Conservation (phyloP, 805 yeast species). For the Nakazawaea siamensis region DNA sequence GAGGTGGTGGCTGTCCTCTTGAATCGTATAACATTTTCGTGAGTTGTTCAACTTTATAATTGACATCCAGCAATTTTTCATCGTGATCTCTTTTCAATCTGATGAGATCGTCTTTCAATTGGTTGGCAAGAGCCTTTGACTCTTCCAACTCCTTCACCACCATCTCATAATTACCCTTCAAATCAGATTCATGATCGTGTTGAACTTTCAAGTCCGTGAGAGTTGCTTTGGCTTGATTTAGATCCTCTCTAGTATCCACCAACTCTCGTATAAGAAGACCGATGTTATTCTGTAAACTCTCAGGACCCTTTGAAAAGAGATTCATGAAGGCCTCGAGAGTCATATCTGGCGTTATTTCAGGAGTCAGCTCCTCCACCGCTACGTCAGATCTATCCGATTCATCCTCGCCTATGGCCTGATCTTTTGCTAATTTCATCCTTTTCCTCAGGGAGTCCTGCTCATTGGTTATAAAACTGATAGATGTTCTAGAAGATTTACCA, state of each 20-base stretch:
- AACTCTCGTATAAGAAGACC: not conserved
- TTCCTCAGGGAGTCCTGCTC: slow-evolving; percentile 1
- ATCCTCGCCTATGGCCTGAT: too few relatives aligned
- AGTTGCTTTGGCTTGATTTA: not conserved
- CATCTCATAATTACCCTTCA: slow-evolving; percentile 1
- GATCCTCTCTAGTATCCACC: slow-evolving; percentile 2
- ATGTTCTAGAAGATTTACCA: slow-evolving; percentile 7
- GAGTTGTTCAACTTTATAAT: slow-evolving; percentile 7
- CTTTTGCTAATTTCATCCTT: not conserved
- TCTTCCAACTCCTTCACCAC: slow-evolving; percentile 5
- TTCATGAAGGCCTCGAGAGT: slow-evolving; percentile 4
- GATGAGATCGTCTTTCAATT: slow-evolving; percentile 2
- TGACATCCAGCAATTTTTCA: slow-evolving; percentile 3
- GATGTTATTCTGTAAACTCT: not conserved
- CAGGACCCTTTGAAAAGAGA: slow-evolving; percentile 1
- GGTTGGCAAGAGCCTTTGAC: not conserved
- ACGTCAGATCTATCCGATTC: slow-evolving; percentile 1
- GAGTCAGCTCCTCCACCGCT: not conserved
- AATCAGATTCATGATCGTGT: slow-evolving; percentile 1
- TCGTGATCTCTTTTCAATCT: slow-evolving; percentile 2
- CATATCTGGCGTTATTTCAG: slow-evolving; percentile 1
- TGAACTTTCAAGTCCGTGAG: slow-evolving; percentile 1
- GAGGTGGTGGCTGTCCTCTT: slow-evolving; percentile 1
- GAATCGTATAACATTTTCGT: slow-evolving; percentile 1
- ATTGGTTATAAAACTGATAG: slow-evolving; percentile 8